phyloP scores from a whole-genome alignment of 2,329 filamentous ascomycete genomes.

The Tolypocladium ophioglossoides region DNA sequence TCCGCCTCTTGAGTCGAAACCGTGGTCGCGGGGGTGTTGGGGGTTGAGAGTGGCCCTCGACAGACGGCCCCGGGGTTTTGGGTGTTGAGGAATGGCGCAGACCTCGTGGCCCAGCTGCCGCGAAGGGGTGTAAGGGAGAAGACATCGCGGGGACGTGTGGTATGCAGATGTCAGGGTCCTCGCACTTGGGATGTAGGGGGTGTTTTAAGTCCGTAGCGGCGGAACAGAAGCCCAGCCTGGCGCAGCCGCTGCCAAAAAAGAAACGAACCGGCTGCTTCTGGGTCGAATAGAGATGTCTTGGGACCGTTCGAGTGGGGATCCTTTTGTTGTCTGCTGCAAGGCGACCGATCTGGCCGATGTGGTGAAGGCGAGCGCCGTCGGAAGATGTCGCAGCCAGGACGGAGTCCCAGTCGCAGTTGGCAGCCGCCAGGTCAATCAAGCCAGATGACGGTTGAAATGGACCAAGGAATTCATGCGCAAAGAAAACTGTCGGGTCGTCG shows the following conservation, averaged over 20 bases:
- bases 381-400: slow-evolving; percentile 3
- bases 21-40: slow-evolving; percentile 43
- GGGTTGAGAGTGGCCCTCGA: slow-evolving; percentile 23
- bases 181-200: slow-evolving; percentile 4
- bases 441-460: not conserved
- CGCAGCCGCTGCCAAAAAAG: not conserved
- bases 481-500: not conserved
- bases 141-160: slow-evolving; percentile 20
- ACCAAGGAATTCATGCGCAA: not conserved
- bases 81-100: slow-evolving; percentile 29
- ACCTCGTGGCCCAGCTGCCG: slow-evolving; percentile 32
- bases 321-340: not conserved
- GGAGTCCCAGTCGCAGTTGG: slow-evolving; percentile 3
- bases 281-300: slow-evolving; percentile 1
- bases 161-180: slow-evolving; percentile 9
- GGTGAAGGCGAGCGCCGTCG: not conserved
- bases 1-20: slow-evolving; percentile 44
- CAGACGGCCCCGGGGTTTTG: slow-evolving; percentile 42
- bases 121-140: slow-evolving; percentile 34
- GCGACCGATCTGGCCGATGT: not conserved
- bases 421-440: too few relatives aligned
- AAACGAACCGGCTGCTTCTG: not conserved
- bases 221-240: not conserved
- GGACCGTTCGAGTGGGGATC: not conserved
- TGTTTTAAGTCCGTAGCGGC: slow-evolving; percentile 6